These are phyloP conservation scores for Flaveria sonorensis DNA, from an alignment of 129 eudicot species.

Conservation along the genomic window DNA sequence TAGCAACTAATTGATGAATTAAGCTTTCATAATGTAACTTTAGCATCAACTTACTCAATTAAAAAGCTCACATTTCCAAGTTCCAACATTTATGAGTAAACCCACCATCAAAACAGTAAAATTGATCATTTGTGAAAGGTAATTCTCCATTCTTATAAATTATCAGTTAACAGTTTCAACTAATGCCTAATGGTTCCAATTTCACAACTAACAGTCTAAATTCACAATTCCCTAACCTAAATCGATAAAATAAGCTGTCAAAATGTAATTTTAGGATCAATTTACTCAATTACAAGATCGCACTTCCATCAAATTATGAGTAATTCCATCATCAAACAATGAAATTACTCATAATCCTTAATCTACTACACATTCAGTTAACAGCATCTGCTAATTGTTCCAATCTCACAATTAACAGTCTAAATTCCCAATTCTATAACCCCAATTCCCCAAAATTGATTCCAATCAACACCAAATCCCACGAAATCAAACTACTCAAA, in stretches of 20 bases:
- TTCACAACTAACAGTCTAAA: neutral
- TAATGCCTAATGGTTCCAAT: neutral
- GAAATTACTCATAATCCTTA: no score
- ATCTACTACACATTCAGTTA: neutral
- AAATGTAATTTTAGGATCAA: no score
- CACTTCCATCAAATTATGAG: no score
- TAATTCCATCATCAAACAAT: no score
- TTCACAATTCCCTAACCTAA: neutral
- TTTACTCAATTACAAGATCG: no score
- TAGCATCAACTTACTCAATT: neutral
- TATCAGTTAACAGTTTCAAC: neutral
- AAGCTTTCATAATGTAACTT: neutral
- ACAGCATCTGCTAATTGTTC: neutral
- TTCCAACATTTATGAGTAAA: no score
- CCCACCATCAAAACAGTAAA: neutral
- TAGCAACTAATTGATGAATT: neutral
- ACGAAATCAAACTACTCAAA: neutral
- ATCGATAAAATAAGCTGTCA: no score
- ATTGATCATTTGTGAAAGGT: neutral
- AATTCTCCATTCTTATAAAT: neutral
- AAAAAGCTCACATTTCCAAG: neutral
- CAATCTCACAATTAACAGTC: neutral
- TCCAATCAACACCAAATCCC: neutral
- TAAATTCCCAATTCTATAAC: neutral
- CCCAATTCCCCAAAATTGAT: neutral